phyloP scores from a whole-genome alignment of 306 rosid species.

The Medicago arabica region DNA sequence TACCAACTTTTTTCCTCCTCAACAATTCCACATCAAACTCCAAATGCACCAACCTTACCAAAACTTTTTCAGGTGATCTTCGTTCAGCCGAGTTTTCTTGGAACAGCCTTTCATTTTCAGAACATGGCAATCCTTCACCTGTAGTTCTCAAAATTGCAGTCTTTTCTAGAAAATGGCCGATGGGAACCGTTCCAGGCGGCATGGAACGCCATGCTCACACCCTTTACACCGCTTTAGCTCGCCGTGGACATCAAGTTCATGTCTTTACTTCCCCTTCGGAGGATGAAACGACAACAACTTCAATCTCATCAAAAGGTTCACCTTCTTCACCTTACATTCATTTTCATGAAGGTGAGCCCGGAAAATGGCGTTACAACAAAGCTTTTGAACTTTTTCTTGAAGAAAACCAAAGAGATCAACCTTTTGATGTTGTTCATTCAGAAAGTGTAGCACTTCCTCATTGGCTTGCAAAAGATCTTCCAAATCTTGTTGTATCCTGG shows the following conservation, averaged over 20 bases:
- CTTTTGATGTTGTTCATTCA: conserved; percentile 89
- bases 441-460: conserved; percentile 97
- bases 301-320: conserved; percentile 38
- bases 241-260: conserved; percentile 86
- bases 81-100: conserved; percentile 74
- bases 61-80: conserved; percentile 81
- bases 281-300: conserved; percentile 25
- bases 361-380: conserved; percentile 87
- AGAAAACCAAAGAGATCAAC: conserved; percentile 52
- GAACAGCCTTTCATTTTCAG: conserved; percentile 69
- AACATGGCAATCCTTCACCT: conserved; percentile 44
- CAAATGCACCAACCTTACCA: conserved; percentile 59
- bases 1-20: conserved; percentile 74
- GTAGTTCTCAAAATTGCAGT: conserved; percentile 75
- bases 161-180: conserved; percentile 95
- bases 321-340: conserved; percentile 69
- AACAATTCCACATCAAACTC: conserved; percentile 65
- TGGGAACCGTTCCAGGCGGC: conserved; percentile 83
- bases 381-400: conserved; percentile 84
- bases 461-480: conserved; percentile 64
- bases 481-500: conserved; percentile 93
- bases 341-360: conserved; percentile 86
- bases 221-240: conserved; percentile 77
- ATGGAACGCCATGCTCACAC: conserved; percentile 98
- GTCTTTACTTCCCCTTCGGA: conserved; percentile 79